A percentile compares a stretch with the other conserved stretches of the same genome.
Conservation (phyloP, 2,329 filamentous ascomycete species). For the Taxawa tesnikishii region DNA sequence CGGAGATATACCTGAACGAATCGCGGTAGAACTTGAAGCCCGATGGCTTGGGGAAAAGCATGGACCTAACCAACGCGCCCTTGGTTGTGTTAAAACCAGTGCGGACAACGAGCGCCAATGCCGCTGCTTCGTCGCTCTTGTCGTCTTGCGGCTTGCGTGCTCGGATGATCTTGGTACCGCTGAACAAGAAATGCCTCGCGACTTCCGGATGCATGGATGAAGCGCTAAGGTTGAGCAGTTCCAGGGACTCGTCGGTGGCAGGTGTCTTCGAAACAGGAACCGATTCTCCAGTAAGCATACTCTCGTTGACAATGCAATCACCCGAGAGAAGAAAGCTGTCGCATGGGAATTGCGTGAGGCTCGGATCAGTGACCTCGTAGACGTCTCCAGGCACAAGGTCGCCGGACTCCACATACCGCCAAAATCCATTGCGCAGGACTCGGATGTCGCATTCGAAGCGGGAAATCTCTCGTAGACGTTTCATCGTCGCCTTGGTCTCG, state of each 20-base stretch:
- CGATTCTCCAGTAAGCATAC: slow-evolving; percentile 95
- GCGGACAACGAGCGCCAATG: slow-evolving; percentile 79
- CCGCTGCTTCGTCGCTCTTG: slow-evolving; percentile 75
- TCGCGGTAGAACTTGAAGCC: slow-evolving; percentile 98
- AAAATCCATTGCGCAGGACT: slow-evolving; percentile 88
- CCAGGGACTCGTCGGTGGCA: slow-evolving; percentile 67
- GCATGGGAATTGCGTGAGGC: slow-evolving; percentile 74
- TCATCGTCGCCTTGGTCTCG: slow-evolving; percentile 90
- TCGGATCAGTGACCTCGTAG: slow-evolving; percentile 92
- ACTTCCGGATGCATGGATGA: slow-evolving; percentile 73
- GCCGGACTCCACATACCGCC: slow-evolving; percentile 74
- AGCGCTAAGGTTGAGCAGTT: slow-evolving; percentile 62
- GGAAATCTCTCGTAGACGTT: slow-evolving; percentile 77
- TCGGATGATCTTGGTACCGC: slow-evolving; percentile 88
- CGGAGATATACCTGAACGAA: slow-evolving; percentile 93
- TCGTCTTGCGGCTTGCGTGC: slow-evolving; percentile 79
- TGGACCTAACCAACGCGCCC: slow-evolving; percentile 85
- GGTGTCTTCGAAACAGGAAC: slow-evolving; percentile 91
- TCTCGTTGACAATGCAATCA: slow-evolving; percentile 97
- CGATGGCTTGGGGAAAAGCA: slow-evolving; percentile 96
- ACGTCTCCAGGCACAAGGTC: slow-evolving; percentile 92
- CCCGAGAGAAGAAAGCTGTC: slow-evolving; percentile 85
- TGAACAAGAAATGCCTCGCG: slow-evolving; percentile 83
- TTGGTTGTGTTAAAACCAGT: slow-evolving; percentile 98
- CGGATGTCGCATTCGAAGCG: slow-evolving; percentile 91